These are phyloP conservation scores for Cryptosporidium parvum DNA, from an alignment of 169 alveolate species.

Conservation along the genomic window DNA sequence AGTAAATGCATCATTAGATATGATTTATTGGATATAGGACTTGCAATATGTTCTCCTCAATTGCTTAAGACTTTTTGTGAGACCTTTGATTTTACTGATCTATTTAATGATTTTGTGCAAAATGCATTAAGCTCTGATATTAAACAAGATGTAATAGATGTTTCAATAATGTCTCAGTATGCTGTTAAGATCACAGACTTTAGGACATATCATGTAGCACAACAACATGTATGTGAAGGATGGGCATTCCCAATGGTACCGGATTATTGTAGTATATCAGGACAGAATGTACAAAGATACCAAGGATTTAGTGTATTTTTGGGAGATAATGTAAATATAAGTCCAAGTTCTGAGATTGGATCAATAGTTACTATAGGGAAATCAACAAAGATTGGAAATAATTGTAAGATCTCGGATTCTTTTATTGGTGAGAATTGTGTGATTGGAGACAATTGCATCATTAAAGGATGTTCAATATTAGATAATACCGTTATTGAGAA, in stretches of 20 bases:
- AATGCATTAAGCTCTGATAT: constrained; percentile 55
- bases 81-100: constrained; percentile 53
- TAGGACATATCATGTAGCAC: constrained; percentile 68
- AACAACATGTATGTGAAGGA: constrained; percentile 66
- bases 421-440: constrained; percentile 57
- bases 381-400: constrained; percentile 21
- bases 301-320: constrained; percentile 36
- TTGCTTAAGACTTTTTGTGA: constrained; percentile 49
- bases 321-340: constrained; percentile 33
- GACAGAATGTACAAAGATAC: constrained; percentile 58
- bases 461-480: constrained; percentile 39
- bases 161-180: constrained; percentile 35
- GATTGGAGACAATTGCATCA: constrained; percentile 41
- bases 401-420: constrained; percentile 15
- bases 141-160: constrained; percentile 48
- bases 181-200: constrained; percentile 45
- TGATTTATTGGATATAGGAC: constrained; percentile 61
- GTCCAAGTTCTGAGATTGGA: constrained; percentile 40
- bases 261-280: constrained; percentile 64
- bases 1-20: constrained; percentile 31
- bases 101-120: constrained; percentile 26
- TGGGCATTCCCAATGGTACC: constrained; percentile 71
- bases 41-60: constrained; percentile 66
- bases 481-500: constrained; percentile 22
- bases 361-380: constrained; percentile 47